phyloP scores from a whole-genome alignment of 2,329 filamentous ascomycete genomes.

The Helotiales sp. region DNA sequence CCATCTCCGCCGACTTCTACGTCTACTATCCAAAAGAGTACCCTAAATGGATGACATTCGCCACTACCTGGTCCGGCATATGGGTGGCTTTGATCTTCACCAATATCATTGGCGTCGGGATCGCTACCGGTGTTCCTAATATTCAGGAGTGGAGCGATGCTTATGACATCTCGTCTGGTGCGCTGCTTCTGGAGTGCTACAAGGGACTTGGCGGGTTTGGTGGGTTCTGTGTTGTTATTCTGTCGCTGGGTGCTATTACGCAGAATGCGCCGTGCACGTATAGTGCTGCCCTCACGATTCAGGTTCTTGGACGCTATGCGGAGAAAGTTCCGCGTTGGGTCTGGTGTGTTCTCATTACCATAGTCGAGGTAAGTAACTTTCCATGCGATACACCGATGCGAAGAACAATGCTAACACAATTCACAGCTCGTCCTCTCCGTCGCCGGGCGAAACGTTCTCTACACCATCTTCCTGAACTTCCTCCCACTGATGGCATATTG shows the following conservation, averaged over 20 bases:
- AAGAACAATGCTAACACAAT: background rate
- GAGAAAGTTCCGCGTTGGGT: constrained; percentile 62
- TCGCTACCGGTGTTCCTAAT: constrained; percentile 27
- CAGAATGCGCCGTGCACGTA: constrained; percentile 70
- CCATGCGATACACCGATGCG: background rate
- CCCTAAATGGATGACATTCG: constrained; percentile 39
- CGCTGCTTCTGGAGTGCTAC: constrained; percentile 47
- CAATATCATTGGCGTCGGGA: constrained; percentile 27
- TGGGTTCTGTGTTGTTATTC: constrained; percentile 66
- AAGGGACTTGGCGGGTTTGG: constrained; percentile 63
- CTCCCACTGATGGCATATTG: constrained; percentile 73
- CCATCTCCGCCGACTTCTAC: constrained; percentile 30
- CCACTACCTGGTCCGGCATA: constrained; percentile 24
- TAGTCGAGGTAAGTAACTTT: constrained; percentile 23
- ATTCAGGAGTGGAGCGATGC: constrained; percentile 24
- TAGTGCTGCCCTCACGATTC: constrained; percentile 66
- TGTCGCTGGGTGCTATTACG: constrained; percentile 65
- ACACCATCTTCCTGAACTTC: constrained; percentile 70
- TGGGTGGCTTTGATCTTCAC: constrained; percentile 23
- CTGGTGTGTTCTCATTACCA: constrained; percentile 42
- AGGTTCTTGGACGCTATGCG: constrained; percentile 64
- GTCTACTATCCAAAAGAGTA: constrained; percentile 31
- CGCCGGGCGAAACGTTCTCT: constrained; percentile 62
- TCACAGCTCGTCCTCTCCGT: constrained; percentile 6
- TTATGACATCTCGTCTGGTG: constrained; percentile 23